Base-by-base conservation (phyloP, 805 yeast species). In the Ogataea wickerhamii region DNA sequence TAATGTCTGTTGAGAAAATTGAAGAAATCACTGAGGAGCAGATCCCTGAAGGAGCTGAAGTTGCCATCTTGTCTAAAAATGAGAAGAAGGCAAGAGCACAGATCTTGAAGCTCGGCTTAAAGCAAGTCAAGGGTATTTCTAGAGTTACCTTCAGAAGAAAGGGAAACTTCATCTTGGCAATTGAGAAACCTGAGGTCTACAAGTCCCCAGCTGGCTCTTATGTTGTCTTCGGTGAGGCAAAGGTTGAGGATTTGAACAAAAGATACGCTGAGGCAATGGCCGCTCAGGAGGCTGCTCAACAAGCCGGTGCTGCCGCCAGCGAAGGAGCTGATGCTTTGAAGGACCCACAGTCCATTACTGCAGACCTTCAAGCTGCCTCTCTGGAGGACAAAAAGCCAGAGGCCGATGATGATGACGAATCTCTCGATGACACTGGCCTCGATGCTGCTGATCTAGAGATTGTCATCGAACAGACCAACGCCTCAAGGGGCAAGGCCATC, bases 141-240 rank as follows among this genome's bases (percentile, higher is more conserved):
- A 85, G 98, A 73, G 98, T 93, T 62, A 88, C 96, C 55, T 84
- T 91, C 80, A 87, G 83, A 74, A 87, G 82, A 76, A 82, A 86
- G 73, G 88, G 89, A 67, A 86, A 87, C 80, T 78, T 82, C 65
- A 82, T 88, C 64, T 78, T 82, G 67, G 95, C 93, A 63, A 86
- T 91, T 71, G 93, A 87, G 66, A 66, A 70, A 54, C 98, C 98
- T 68, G 97, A 88, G 56, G 98, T 93, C 45, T 91, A 74, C 95
- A 87, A 77, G 71, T 82, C 96, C 48, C 76, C 81, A 50, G 84
- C 94, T 62, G 96, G 97, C 64, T 82, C 95, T 56, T 93, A 85
- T 76, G 82, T 91, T 58, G 97, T 91, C 54, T 89, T 91, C 60
- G 98, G 98, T 72, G 97, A 89, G 73, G 95, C 96, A 64, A 86